Base-by-base conservation (phyloP, 148 eudicot species). In the Linanthus parryae region DNA sequence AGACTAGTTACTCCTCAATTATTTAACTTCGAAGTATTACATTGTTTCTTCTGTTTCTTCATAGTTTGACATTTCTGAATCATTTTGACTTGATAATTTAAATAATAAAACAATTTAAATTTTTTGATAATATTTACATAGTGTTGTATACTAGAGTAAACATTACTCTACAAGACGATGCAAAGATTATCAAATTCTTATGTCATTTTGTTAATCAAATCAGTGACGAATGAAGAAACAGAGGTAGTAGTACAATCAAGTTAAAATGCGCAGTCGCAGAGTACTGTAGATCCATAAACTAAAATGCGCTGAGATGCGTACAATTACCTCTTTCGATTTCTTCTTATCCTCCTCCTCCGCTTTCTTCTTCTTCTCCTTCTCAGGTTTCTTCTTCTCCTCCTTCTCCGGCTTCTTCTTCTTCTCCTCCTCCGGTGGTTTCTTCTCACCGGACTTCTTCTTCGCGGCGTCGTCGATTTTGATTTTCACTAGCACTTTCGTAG, bases 321-420 rank as follows among this genome's bases (percentile, higher is more conserved):
- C 19, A 18, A 12, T 6, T 58, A 78, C 85, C 83, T 78, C 75
- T 59, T 84, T 80, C 10, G 71, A 14, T 34, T 69, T 77, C 21
- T 77, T 66, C 1, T 77, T 58, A 11, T 69, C 63, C 2, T 44
- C 61, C 10, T 69, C 63, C 2, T 44, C 22, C 20, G 45, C 54
- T 27, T 63, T 54, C 38, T 36, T 47, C 10, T 14, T 40, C 10
- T 62, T 44, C 4, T 10, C 54, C 12, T 19, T 38, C n/a, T 5
- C 52, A 22, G 35, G 30, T 8, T 26, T 21, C 16, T 27, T 54
- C 43, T 19, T 57, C 15, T 56, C 26, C 48, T 24, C 46, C 26
- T 22, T 31, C 31, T 56, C 37, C 5, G 47, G 47, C 44, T 58
- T 58, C 25, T 61, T 66, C 54, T 43, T 49, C 46, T 13, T 46